These are phyloP conservation scores for Arthrobotrys iridis DNA, from an alignment of 2,329 filamentous ascomycete species.

Conservation along the genomic window DNA sequence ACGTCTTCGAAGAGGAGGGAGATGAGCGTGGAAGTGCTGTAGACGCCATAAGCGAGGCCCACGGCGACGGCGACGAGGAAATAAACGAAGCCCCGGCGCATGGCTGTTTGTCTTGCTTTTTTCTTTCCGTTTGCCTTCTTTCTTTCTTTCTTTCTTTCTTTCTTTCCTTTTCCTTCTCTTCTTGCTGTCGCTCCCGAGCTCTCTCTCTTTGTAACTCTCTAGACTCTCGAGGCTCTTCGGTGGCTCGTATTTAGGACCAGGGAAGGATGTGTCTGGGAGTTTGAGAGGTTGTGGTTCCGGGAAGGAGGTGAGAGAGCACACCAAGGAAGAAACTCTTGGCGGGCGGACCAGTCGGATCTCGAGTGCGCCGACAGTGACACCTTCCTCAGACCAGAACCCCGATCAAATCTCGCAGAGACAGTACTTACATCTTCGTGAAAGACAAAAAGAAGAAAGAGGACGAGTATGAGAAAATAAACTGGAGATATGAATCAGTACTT, in stretches of 20 bases:
- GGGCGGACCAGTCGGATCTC: background rate
- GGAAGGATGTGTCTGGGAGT: constrained; percentile 75
- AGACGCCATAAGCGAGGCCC: constrained; percentile 72
- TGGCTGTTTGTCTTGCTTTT: constrained; percentile 20
- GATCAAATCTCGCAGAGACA: no score
- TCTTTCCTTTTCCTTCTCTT: background rate
- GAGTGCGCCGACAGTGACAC: constrained; percentile 5
- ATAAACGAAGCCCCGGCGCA: constrained; percentile 63
- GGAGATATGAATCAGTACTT: no score
- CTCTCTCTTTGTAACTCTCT: constrained; percentile 70
- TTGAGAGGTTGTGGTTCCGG: no score
- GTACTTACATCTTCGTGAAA: no score
- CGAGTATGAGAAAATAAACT: no score
- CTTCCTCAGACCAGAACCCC: background rate
- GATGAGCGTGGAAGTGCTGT: constrained; percentile 76
- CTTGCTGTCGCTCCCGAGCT: background rate
- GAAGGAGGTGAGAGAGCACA: constrained; percentile 72
- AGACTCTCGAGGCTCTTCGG: no score
- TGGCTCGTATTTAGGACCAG: no score
- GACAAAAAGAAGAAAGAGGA: background rate
- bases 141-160: constrained; percentile 10
- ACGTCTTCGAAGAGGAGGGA: constrained; percentile 75
- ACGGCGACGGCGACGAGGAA: constrained; percentile 73
- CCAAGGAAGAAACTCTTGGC: constrained; percentile 62
- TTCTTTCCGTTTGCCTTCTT: background rate